phyloP scores from a whole-genome alignment of 75 land plant genomes.

The Isoetes taiwanensis region DNA sequence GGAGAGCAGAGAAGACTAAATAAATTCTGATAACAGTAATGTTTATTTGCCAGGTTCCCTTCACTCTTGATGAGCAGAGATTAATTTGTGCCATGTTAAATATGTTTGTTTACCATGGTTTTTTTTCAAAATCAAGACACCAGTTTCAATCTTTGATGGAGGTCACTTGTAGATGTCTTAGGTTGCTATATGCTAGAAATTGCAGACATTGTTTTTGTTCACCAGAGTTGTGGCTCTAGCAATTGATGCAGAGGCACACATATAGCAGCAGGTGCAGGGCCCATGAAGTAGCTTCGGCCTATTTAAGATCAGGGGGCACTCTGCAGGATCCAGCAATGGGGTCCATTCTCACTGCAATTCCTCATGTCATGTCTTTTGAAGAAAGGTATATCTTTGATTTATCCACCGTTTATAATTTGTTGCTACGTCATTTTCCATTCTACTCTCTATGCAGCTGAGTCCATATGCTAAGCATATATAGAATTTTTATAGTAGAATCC shows the following conservation, averaged over 20 bases:
- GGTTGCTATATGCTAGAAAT: constrained; percentile 79
- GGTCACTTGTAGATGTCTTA: constrained; percentile 61
- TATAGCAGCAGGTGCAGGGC: constrained; percentile 62
- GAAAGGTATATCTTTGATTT: constrained; percentile 44
- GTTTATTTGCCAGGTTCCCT: constrained; percentile 95
- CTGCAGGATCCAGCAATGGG: constrained; percentile 27
- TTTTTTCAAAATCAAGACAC: constrained; percentile 25
- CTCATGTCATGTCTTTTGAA: constrained; percentile 87
- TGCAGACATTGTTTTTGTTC: constrained; percentile 78
- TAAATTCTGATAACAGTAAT: too few species aligned
- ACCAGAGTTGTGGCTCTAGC: constrained; percentile 70
- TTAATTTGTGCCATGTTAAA: constrained; percentile 57
- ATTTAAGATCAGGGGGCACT: constrained; percentile 25
- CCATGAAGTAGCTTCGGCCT: constrained; percentile 51
- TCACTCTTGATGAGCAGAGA: constrained; percentile 62
- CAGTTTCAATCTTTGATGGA: constrained; percentile 42
- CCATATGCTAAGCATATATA: too few species aligned
- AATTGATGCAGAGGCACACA: constrained; percentile 45
- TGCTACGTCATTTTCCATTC: background rate
- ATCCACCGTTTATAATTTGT: background rate
- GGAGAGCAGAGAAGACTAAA: too few species aligned
- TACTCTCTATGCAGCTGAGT: background rate
- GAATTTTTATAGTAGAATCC: too few species aligned
- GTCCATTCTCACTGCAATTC: constrained; percentile 53
- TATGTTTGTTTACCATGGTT: constrained; percentile 71